Percentiles rank a stretch among this genome's conserved stretches.
Conservation (phyloP, 108 stramenopile genomes). For the Nitzschia palea region DNA sequence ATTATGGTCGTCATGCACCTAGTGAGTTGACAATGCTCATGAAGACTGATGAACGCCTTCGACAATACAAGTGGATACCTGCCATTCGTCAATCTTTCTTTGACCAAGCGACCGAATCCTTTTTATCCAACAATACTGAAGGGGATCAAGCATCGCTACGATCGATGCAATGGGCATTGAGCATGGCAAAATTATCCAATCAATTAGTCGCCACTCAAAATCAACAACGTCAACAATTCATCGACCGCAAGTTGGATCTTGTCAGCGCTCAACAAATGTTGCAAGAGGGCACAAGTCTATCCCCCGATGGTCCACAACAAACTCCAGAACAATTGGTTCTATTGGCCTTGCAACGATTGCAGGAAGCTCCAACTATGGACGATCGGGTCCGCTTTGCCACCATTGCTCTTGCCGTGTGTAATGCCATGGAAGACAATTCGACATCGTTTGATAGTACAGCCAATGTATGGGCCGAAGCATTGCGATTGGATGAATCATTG, state of each 20-base stretch:
- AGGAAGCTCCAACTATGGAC: conserved; percentile 15
- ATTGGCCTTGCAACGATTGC: conserved; percentile 25
- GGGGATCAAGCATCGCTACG: background rate
- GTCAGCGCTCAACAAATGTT: conserved; percentile 38
- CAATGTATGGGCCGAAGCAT: conserved; percentile 30
- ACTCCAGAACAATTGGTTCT: conserved; percentile 27
- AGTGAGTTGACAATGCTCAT: conserved; percentile 25
- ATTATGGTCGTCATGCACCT: conserved; percentile 39
- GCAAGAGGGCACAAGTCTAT: conserved; percentile 1
- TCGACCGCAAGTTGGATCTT: conserved; percentile 33
- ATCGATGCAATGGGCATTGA: conserved; percentile 25
- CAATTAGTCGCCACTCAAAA: conserved; percentile 17
- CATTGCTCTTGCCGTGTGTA: conserved; percentile 30
- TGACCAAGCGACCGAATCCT: conserved; percentile 26
- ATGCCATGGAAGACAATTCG: conserved; percentile 24
- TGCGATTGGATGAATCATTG: conserved; percentile 14
- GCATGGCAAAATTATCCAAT: conserved; percentile 44
- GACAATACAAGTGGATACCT: conserved; percentile 41
- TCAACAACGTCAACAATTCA: conserved; percentile 9
- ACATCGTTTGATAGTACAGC: conserved; percentile 3
- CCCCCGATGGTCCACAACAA: background rate
- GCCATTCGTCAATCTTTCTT: conserved; percentile 30
- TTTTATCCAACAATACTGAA: conserved; percentile 11
- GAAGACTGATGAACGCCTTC: conserved; percentile 34
- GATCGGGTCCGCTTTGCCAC: conserved; percentile 28